These are phyloP conservation scores for Isabelozyma rhagii DNA, from an alignment of 805 yeast species.

Conservation along the genomic window DNA sequence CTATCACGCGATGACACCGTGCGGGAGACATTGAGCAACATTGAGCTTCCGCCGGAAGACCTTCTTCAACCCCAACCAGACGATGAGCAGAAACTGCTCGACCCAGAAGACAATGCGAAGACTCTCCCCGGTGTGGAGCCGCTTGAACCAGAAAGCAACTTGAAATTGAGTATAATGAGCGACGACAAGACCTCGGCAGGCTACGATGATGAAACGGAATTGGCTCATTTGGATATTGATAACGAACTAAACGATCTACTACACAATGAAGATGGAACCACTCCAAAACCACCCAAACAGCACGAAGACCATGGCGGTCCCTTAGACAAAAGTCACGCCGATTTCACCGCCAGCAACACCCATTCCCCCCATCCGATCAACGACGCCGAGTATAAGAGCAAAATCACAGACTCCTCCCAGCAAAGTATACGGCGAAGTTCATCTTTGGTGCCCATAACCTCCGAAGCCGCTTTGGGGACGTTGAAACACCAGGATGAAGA, in stretches of 20 bases:
- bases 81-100: conserved; percentile 12
- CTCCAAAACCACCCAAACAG: conserved; percentile 2
- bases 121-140: not conserved
- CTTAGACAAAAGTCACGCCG: conserved; percentile 1
- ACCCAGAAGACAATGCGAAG: not conserved
- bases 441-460: conserved; percentile 12
- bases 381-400: not conserved
- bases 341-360: conserved; percentile 10
- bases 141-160: not conserved
- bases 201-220: conserved; percentile 1
- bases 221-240: conserved; percentile 6
- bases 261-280: conserved; percentile 8
- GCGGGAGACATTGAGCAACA: not conserved
- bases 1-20: conserved; percentile 4
- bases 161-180: not conserved
- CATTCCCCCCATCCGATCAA: conserved; percentile 9
- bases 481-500: conserved; percentile 5
- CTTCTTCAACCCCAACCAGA: conserved; percentile 3
- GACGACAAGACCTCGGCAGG: not conserved
- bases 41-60: no score
- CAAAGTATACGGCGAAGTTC: not conserved
- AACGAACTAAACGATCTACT: conserved; percentile 9
- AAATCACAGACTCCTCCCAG: not conserved
- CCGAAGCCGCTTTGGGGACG: conserved; percentile 13
- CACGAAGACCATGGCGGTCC: conserved; percentile 1